Evolutionary conservation across 441 rosid species (phyloP), one percentile per base, ranked within the genome.

Genomic region (Erodium chrysanthum): DNA sequence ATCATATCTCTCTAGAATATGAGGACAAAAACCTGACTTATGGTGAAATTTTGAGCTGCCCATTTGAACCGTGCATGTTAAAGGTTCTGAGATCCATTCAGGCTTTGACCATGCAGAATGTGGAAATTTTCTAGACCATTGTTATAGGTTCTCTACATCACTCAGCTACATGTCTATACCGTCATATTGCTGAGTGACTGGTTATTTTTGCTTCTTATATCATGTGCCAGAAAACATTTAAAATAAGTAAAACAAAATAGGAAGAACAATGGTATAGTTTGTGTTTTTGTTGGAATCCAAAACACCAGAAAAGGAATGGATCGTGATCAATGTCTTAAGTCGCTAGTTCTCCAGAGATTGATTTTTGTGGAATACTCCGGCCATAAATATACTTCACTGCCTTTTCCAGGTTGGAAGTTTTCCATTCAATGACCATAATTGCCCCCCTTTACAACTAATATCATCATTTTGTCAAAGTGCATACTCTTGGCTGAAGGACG

Each of bases 361-460:
- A 20, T 40, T 64, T 17, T 7, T 52, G 22, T 18, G 59, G 8
- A 52, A 52, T 52, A 20, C 22, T 73, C 69, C 66, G 22, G 71
- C 50, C 20, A 40, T 56, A 72, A 67, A 67, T 60, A 7, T 37
- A 20, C 29, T 8, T 64, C 40, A 9, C 50, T 56, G 67, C 33
- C 9, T 50, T 71, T 64, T 29, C 5, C 78, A 88, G 96, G 95
- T 88, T 64, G 96, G 95, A n/a, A 77, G 77, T 54, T 90, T 90
- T 81, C 97, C 95, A 69, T 88, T 90, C 80, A 87, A 80, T 79
- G 95, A 90, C 75, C 97, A 88, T 79, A 91, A 87, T 64, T 91
- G 96, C 69, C 97, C 96, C 54, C 94, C 94, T 18, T 74, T 89
- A 68, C 92, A 88, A 54, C 83, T 91, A 29, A 81, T 89, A 67